A percentile compares a stretch with the other conserved stretches of the same genome.
Conservation (phyloP, 1,139 yeast genomes). For the Casaregolazyma lundiana region DNA sequence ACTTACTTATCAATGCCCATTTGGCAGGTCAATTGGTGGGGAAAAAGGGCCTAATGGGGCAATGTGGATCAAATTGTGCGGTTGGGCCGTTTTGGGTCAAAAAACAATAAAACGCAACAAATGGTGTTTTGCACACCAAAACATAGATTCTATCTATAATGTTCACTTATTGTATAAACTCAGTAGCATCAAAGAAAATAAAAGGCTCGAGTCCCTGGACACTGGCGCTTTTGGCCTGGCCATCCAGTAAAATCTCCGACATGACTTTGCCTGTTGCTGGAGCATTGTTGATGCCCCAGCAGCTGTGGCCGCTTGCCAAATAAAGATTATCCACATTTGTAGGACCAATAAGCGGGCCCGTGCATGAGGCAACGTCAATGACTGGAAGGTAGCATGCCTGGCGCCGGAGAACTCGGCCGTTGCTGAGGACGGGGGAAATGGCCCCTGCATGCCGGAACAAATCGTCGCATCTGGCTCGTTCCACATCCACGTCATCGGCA, state of each 20-base stretch:
- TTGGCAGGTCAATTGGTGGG: not conserved
- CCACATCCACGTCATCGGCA: constrained; percentile 89
- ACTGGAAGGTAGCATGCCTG: constrained; percentile 98
- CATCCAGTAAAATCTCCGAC: constrained; percentile 84
- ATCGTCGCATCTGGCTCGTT: constrained; percentile 82
- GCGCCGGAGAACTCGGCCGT: constrained; percentile 72
- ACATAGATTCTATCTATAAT: too few species aligned
- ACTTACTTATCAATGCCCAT: constrained; percentile 19
- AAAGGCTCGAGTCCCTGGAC: constrained; percentile 80
- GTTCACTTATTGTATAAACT: constrained; percentile 4
- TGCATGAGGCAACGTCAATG: constrained; percentile 81
- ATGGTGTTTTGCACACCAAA: too few species aligned
- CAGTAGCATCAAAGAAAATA: constrained; percentile 56
- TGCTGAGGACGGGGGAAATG: constrained; percentile 63
- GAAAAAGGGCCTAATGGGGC: not conserved
- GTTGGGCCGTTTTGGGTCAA: constrained; percentile 4
- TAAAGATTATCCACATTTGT: constrained; percentile 76
- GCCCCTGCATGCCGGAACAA: constrained; percentile 77
- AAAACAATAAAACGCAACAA: too few species aligned
- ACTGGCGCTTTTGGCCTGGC: constrained; percentile 74
- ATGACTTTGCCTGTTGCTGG: constrained; percentile 93
- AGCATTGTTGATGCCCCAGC: constrained; percentile 98
- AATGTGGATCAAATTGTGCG: too few species aligned
- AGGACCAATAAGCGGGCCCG: constrained; percentile 92
- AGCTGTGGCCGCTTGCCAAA: constrained; percentile 89